These are phyloP conservation scores for Dioscorea dumetorum DNA, from an alignment of 106 monocot species.

Conservation along the genomic window DNA sequence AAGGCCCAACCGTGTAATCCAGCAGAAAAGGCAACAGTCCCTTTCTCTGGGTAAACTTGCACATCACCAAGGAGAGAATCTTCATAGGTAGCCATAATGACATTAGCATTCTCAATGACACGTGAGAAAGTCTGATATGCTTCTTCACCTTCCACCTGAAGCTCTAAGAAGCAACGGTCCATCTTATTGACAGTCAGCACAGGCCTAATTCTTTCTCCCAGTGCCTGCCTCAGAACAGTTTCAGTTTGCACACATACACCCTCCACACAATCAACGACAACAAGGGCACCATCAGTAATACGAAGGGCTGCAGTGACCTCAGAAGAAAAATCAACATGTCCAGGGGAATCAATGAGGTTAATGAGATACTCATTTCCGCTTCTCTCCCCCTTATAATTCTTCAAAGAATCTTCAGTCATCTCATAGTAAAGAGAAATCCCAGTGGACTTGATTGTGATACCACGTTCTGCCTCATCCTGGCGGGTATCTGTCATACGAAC, in stretches of 20 bases:
- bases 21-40: slow-evolving; percentile 55
- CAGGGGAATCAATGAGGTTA: slow-evolving; percentile 52
- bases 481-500: slow-evolving; percentile 50
- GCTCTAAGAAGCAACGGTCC: slow-evolving; percentile 45
- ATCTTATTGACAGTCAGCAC: slow-evolving; percentile 46
- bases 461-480: slow-evolving; percentile 42
- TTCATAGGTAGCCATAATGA: slow-evolving; percentile 55
- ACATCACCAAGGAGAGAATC: slow-evolving; percentile 50
- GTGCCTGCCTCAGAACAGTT: slow-evolving; percentile 39
- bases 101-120: slow-evolving; percentile 53
- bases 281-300: slow-evolving; percentile 46
- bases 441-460: slow-evolving; percentile 43
- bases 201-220: slow-evolving; percentile 48
- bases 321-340: slow-evolving; percentile 49
- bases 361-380: slow-evolving; percentile 42
- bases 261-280: slow-evolving; percentile 46
- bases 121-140: slow-evolving; percentile 42
- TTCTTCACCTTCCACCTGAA: slow-evolving; percentile 51
- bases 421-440: slow-evolving; percentile 40
- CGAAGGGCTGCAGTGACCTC: slow-evolving; percentile 49
- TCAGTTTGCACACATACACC: slow-evolving; percentile 54
- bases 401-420: slow-evolving; percentile 33
- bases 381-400: slow-evolving; percentile 36
- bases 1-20: slow-evolving; percentile 51
- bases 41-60: slow-evolving; percentile 48